Evolutionary conservation across 2,329 filamentous ascomycete species (phyloP).

Genomic region (Endocalyx cinctus): DNA sequence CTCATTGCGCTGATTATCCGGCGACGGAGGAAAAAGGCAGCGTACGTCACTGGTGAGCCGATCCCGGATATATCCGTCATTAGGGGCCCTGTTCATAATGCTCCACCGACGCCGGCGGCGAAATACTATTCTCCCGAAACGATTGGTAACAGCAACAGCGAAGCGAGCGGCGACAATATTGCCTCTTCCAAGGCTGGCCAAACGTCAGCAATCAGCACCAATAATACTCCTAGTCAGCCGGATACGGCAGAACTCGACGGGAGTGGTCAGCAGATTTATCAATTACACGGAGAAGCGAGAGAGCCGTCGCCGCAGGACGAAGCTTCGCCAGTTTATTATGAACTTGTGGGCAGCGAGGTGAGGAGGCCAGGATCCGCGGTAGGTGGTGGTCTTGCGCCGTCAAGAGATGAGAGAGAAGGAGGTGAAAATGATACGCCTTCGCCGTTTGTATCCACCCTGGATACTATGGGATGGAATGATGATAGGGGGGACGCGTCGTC

Average conservation of each 20-base stretch:
- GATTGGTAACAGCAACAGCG: constrained; percentile 7
- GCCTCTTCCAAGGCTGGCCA: no score
- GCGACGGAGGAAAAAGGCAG: constrained; percentile 8
- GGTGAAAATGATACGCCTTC: no score
- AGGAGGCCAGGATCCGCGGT: constrained; percentile 6
- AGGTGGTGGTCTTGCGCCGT: constrained; percentile 9
- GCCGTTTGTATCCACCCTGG: constrained; percentile 17
- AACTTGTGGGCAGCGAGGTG: constrained; percentile 15
- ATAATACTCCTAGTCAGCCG: not conserved
- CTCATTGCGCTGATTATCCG: constrained; percentile 5
- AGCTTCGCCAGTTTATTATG: constrained; percentile 16
- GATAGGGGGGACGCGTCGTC: constrained; percentile 12
- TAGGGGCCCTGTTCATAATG: constrained; percentile 22
- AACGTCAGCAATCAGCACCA: constrained; percentile 5
- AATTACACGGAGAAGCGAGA: constrained; percentile 8
- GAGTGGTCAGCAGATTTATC: constrained; percentile 12
- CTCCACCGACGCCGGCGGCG: constrained; percentile 8
- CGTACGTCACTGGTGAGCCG: constrained; percentile 9
- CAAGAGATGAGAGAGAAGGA: no score
- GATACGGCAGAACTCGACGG: not conserved
- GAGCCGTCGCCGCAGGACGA: constrained; percentile 7
- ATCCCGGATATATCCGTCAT: constrained; percentile 17
- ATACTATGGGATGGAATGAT: constrained; percentile 8
- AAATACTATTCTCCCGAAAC: constrained; percentile 12
- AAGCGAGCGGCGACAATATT: constrained; percentile 5